phyloP scores from a whole-genome alignment of 768 basidiomycete species.

The Amanita fuliginea region DNA sequence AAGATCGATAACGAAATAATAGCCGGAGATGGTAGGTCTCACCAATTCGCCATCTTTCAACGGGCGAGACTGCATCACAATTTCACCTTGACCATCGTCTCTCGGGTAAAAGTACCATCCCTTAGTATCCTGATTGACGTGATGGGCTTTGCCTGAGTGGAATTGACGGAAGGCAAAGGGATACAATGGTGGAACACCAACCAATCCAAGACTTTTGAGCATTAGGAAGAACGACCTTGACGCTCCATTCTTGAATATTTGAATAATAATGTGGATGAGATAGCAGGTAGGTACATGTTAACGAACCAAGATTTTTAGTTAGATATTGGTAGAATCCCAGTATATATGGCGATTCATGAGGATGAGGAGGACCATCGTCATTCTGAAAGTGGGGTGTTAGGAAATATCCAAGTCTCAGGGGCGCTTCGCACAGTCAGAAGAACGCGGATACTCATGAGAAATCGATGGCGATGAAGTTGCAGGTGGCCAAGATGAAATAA shows the following conservation, averaged over 20 bases:
- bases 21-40: slow-evolving; percentile 8
- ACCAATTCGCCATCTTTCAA: slow-evolving; percentile 67
- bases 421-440: slow-evolving; percentile 26
- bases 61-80: slow-evolving; percentile 45
- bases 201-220: slow-evolving; percentile 87
- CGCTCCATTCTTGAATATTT: slow-evolving; percentile 61
- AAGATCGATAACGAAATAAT: neutral
- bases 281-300: neutral
- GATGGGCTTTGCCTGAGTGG: slow-evolving; percentile 62
- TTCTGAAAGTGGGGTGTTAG: slow-evolving; percentile 35
- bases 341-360: slow-evolving; percentile 60
- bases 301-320: slow-evolving; percentile 43
- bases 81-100: slow-evolving; percentile 63
- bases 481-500: neutral
- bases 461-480: neutral
- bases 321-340: slow-evolving; percentile 60
- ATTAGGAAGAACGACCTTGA: slow-evolving; percentile 71
- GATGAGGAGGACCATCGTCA: slow-evolving; percentile 73
- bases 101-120: slow-evolving; percentile 74
- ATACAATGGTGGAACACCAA: slow-evolving; percentile 17
- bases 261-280: slow-evolving; percentile 32
- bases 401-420: neutral
- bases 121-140: slow-evolving; percentile 60
- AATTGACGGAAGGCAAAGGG: neutral
- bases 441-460: slow-evolving; percentile 11